Evolutionary conservation across 1,139 yeast species (phyloP).

Genomic region (Meyerozyma sp.): DNA sequence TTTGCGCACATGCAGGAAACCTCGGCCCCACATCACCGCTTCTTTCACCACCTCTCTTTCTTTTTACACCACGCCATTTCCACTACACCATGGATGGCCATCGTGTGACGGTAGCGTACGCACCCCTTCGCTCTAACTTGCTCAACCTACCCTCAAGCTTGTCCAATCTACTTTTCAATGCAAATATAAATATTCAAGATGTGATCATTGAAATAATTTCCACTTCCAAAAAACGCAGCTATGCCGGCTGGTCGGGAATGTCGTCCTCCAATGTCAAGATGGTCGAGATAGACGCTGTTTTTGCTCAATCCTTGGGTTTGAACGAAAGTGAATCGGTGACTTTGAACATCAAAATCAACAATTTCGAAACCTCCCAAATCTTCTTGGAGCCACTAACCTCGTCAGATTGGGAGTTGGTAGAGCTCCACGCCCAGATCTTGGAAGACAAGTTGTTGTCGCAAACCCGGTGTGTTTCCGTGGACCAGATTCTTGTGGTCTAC

Average conservation of each 20-base stretch:
- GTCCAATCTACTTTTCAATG: conserved; percentile 43
- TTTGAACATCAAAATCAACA: conserved; percentile 38
- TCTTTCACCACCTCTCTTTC: background rate
- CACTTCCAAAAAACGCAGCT: conserved; percentile 24
- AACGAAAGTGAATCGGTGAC: conserved; percentile 25
- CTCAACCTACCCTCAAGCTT: conserved; percentile 54
- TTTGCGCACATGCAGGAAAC: background rate
- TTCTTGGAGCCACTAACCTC: conserved; percentile 72
- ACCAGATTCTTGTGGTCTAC: conserved; percentile 63
- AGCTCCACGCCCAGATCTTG: conserved; percentile 70
- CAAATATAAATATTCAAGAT: conserved; percentile 55
- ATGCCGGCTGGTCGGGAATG: conserved; percentile 86
- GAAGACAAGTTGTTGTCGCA: conserved; percentile 76
- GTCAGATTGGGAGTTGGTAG: conserved; percentile 90
- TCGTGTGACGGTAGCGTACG: conserved; percentile 22
- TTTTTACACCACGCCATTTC: background rate
- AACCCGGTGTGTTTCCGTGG: conserved; percentile 65
- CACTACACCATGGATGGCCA: conserved; percentile 32
- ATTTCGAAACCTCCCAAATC: conserved; percentile 52
- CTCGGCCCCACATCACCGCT: conserved; percentile 1
- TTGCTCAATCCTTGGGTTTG: conserved; percentile 46
- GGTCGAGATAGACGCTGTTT: conserved; percentile 36
- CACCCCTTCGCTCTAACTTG: conserved; percentile 46
- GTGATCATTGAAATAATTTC: conserved; percentile 47
- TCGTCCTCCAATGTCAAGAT: conserved; percentile 25